A percentile compares a stretch with the other conserved stretches of the same genome.
These are phyloP conservation scores for Sordariomycetes sp. DNA, from an alignment of 2,329 filamentous ascomycete species.

Conservation along the genomic window DNA sequence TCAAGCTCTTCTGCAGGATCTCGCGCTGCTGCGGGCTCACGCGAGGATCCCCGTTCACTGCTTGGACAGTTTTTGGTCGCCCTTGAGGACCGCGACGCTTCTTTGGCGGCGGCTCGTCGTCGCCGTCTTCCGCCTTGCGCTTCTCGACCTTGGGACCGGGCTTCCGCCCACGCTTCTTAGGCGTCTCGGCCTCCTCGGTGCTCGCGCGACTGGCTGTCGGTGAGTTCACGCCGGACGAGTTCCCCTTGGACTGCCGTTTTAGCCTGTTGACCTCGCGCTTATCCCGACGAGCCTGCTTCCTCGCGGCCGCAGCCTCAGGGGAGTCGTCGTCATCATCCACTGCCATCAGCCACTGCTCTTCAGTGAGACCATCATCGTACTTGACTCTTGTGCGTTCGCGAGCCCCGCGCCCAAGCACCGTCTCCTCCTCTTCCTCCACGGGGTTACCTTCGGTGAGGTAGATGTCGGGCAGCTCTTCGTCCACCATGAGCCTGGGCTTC, in stretches of 20 bases:
- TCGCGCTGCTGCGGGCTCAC: constrained; percentile 53
- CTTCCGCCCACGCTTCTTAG: constrained; percentile 79
- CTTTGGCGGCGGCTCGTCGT: constrained; percentile 66
- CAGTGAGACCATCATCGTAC: constrained; percentile 94
- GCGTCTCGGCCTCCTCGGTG: constrained; percentile 65
- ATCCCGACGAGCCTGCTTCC: constrained; percentile 76
- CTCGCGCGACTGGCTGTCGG: constrained; percentile 69
- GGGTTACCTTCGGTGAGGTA: constrained; percentile 81
- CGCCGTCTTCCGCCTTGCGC: constrained; percentile 72
- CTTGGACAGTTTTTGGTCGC: constrained; percentile 46
- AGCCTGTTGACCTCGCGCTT: constrained; percentile 66
- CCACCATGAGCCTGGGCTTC: constrained; percentile 69
- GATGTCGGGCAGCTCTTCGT: constrained; percentile 84
- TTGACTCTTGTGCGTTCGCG: constrained; percentile 88
- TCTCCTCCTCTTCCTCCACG: constrained; percentile 65
- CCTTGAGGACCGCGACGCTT: constrained; percentile 62
- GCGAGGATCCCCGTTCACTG: constrained; percentile 22
- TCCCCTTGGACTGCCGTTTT: constrained; percentile 31
- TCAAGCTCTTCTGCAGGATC: constrained; percentile 67
- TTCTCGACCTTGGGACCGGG: constrained; percentile 63
- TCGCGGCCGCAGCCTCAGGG: constrained; percentile 81
- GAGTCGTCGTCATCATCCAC: constrained; percentile 94
- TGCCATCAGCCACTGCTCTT: constrained; percentile 97
- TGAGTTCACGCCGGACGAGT: constrained; percentile 44
- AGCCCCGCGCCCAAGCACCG: constrained; percentile 70